These are phyloP conservation scores for Leccinum pachyderme DNA, from an alignment of 1,284 basidiomycete species.

Conservation along the genomic window DNA sequence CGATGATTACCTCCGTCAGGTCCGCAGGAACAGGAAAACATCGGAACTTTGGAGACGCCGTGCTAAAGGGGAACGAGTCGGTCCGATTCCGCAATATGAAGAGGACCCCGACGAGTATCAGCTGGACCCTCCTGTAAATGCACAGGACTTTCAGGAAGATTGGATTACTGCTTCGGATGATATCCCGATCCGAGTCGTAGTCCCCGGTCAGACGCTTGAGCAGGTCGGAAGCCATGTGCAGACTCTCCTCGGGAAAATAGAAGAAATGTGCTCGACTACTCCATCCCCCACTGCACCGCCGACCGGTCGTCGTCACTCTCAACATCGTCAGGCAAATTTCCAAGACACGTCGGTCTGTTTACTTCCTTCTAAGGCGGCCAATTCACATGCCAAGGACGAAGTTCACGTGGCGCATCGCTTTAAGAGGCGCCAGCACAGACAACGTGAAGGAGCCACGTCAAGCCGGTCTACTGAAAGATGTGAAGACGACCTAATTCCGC, in stretches of 20 bases:
- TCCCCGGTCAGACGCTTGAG: slow-evolving; percentile 36
- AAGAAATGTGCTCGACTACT: slow-evolving; percentile 13
- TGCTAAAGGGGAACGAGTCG: slow-evolving; percentile 32
- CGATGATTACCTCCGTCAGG: slow-evolving; percentile 30
- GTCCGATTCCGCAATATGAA: slow-evolving; percentile 34
- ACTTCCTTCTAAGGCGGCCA: not conserved
- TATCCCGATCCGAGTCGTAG: slow-evolving; percentile 36
- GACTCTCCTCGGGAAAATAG: slow-evolving; percentile 22
- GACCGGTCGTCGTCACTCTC: not conserved
- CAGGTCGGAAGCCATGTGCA: slow-evolving; percentile 26
- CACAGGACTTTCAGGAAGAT: slow-evolving; percentile 31
- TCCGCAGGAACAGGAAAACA: slow-evolving; percentile 27
- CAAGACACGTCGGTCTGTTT: not conserved
- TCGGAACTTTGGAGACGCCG: slow-evolving; percentile 33
- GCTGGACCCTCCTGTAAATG: slow-evolving; percentile 31
- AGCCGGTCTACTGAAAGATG: slow-evolving; percentile 6
- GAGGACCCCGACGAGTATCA: slow-evolving; percentile 33
- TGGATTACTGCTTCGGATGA: slow-evolving; percentile 36
- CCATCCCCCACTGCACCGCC: not conserved
- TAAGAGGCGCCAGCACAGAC: slow-evolving; percentile 13
- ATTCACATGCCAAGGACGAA: slow-evolving; percentile 9
- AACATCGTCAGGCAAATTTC: slow-evolving; percentile 2
- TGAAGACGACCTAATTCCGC: slow-evolving; percentile 23
- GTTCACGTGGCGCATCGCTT: slow-evolving; percentile 5
- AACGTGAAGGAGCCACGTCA: not conserved